Base-by-base conservation (phyloP, 306 rosid genomes). In the Senna tora region DNA sequence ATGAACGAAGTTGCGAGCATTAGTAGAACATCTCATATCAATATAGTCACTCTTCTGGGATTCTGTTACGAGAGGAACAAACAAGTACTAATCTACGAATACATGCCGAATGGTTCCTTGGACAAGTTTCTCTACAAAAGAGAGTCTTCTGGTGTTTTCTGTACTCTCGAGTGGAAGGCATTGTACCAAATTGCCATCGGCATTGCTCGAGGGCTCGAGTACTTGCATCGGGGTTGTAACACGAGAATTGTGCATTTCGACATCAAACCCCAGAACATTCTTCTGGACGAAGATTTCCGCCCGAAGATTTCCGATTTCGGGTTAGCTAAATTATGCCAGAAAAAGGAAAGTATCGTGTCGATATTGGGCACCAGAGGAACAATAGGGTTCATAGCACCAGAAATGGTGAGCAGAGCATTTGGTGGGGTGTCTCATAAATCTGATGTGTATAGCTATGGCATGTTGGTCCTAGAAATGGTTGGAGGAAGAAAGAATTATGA, bases 61-160 rank as follows among this genome's bases (percentile, higher is more conserved):
- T 50, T 50, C 41, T 75, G 84, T 59, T 78, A 70, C 8, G 81
- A 78, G 14, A 34, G 0, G 56, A 63, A n/a, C 1, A 82, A 56
- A 71, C 80, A 76, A 67, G 90, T 81, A 10, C 9, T 83, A 2
- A 64, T 86, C 14, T 80, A 50, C 17, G 55, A 50, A 16, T 50
- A n/a, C 25, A 75, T 86, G 84, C 22, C 79, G n/a, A 83, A 83
- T 42, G 79, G 87, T 1, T 83, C 90, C 2, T 54, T 86, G 9
- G 87, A 83, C 34, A 83, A 73, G 4, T 80, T 69, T 47, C 78
- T 83, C 34, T n/a, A 51, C 2, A 59, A 25, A 32, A 52, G 2
- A 0, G 73, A 21, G 7, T 65, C 75, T 64, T 9, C 59, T 4
- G 5, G 13, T 54, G 36, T 67, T 6, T 38, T 61, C 49, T 67